Evolutionary conservation across 768 basidiomycete species (phyloP), one percentile per base, ranked within the genome.

Genomic region (Suillus weaverae): DNA sequence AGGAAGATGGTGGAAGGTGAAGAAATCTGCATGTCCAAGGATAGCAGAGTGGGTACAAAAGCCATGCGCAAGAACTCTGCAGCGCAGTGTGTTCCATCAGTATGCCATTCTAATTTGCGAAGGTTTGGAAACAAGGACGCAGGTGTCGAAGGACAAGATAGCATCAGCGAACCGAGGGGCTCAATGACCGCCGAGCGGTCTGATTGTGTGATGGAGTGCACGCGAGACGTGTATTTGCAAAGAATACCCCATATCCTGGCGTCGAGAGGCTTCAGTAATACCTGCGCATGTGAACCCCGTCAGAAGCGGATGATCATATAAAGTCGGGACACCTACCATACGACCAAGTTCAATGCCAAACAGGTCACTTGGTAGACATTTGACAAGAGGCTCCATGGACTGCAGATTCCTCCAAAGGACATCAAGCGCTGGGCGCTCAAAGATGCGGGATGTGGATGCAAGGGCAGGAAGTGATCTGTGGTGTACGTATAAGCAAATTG

Each of bases 11-110:
- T 9, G 16, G 50, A 51, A 14, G 26, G 26, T 51, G 50, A 51
- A 51, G 50, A 51, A 51, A 51, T 51, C 0, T 18, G 14, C 0
- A 51, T 51, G 8, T 30, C 8, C 7, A 51, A 30, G 14, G 1
- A 30, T 26, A 30, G 8, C 18, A 74, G 43, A 3, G 71, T 16
- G n/a, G 72, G 68, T 30, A 73, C 70, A 16, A 73, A 74, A n/a
- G 73, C 35, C 30, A 73, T 65, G n/a, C 66, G 71, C 41, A 73
- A 41, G 43, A 73, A 68, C 22, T 69, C 73, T 1, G 71, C 60
- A 69, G 69, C 71, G 41, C 60, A 44, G 0, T 66, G 38, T 63
- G 74, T 73, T 26, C 67, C 61, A 38, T 64, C 60, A 9, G 73
- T 66, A 44, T 69, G 71, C 72, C 73, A 73, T 11, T 56, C 63